Evolutionary conservation across 2,329 filamentous ascomycete genomes (phyloP).

Genomic region (Beauveria asiatica): DNA sequence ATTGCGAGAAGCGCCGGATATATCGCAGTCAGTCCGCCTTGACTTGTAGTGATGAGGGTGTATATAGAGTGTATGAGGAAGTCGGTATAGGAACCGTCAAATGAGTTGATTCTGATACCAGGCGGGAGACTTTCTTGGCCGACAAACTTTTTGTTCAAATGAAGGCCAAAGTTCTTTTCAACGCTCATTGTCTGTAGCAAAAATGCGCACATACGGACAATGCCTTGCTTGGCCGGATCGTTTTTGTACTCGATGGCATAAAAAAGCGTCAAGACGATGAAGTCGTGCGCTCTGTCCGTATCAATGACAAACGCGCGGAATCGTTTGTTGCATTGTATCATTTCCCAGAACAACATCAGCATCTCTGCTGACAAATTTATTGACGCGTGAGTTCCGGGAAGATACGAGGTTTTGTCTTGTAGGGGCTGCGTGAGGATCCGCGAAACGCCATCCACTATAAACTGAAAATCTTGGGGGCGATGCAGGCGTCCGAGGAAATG

Average conservation of each 20-base stretch:
- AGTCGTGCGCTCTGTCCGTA: slow-evolving; percentile 86
- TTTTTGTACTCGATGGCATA: slow-evolving; percentile 86
- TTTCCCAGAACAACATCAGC: slow-evolving; percentile 96
- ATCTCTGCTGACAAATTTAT: slow-evolving; percentile 89
- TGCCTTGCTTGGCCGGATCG: slow-evolving; percentile 79
- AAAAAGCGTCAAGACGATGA: slow-evolving; percentile 81
- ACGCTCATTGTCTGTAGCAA: slow-evolving; percentile 90
- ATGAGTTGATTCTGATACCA: slow-evolving; percentile 73
- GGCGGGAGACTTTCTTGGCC: slow-evolving; percentile 79
- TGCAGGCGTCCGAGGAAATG: slow-evolving; percentile 87
- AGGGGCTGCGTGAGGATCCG: slow-evolving; percentile 87
- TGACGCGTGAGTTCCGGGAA: slow-evolving; percentile 73
- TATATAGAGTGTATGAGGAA: slow-evolving; percentile 94
- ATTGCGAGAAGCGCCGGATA: slow-evolving; percentile 89
- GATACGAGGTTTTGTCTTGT: slow-evolving; percentile 78
- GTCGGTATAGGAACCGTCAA: slow-evolving; percentile 85
- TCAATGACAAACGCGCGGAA: slow-evolving; percentile 97
- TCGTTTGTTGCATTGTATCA: slow-evolving; percentile 92
- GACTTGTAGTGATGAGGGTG: slow-evolving; percentile 80
- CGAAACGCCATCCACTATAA: slow-evolving; percentile 90
- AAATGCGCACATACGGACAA: slow-evolving; percentile 97
- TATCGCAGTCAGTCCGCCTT: slow-evolving; percentile 81
- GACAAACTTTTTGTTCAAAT: slow-evolving; percentile 81
- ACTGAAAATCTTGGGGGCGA: slow-evolving; percentile 93
- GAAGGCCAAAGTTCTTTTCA: slow-evolving; percentile 81